A percentile compares a stretch with the other conserved stretches of the same genome.
phyloP scores from a whole-genome alignment of 1,139 yeast genomes.

The Yamadazyma mexicana region DNA sequence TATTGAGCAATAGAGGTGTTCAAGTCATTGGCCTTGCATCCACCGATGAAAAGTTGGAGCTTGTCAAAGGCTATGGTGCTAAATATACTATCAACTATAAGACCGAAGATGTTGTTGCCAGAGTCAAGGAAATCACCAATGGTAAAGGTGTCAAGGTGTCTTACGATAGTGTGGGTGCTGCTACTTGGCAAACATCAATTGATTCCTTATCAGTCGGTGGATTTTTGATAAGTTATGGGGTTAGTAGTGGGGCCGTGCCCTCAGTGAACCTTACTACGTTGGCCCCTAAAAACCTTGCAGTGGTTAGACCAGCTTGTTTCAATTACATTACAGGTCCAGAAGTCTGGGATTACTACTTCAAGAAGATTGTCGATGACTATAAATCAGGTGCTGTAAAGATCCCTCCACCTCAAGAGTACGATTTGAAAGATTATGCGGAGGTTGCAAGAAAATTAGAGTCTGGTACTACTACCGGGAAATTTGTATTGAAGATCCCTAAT shows the following conservation, averaged over 20 bases:
- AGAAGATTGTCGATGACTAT: conserved; percentile 44
- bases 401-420: conserved; percentile 53
- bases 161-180: conserved; percentile 83
- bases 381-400: conserved; percentile 52
- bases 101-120: conserved; percentile 54
- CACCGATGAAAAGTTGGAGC: conserved; percentile 58
- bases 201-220: conserved; percentile 64
- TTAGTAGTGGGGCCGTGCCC: conserved; percentile 82
- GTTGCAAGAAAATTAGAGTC: conserved; percentile 71
- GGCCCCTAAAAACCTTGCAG: conserved; percentile 60
- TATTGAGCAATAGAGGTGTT: conserved; percentile 64
- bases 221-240: no score
- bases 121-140: conserved; percentile 64
- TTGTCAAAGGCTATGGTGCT: conserved; percentile 74
- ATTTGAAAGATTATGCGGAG: conserved; percentile 59
- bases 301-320: conserved; percentile 63
- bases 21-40: conserved; percentile 85
- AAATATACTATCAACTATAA: conserved; percentile 64
- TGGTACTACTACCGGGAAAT: conserved; percentile 78
- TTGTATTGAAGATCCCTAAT: conserved; percentile 57
- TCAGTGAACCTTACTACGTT: conserved; percentile 56
- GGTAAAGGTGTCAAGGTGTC: conserved; percentile 74
- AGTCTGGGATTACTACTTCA: conserved; percentile 59
- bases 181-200: conserved; percentile 65
- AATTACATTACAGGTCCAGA: conserved; percentile 53